Percentiles rank a stretch among this genome's conserved stretches.
Conservation (phyloP, 768 basidiomycete species). For the Mycena indigotica region DNA sequence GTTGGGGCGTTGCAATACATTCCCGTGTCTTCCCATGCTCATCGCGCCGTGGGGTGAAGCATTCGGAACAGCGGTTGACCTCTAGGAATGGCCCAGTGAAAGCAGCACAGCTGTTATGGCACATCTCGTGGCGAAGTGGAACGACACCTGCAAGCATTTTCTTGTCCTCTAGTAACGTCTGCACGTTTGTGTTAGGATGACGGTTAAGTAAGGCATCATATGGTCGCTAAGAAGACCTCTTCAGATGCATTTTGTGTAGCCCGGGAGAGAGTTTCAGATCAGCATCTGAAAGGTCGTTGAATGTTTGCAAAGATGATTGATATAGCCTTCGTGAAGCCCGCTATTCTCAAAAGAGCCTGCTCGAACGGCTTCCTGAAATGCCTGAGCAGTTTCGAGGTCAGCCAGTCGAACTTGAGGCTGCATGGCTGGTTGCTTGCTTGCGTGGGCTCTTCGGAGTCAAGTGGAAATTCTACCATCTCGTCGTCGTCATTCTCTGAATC, state of each 20-base stretch:
- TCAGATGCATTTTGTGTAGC: neutral
- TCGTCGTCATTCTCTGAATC: neutral
- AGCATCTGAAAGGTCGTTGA: neutral
- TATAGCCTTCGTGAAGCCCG: neutral
- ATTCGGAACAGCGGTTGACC: slow-evolving; percentile 25
- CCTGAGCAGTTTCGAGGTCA: neutral
- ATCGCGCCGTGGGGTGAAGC: slow-evolving; percentile 28
- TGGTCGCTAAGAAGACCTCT: neutral
- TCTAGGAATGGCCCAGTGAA: slow-evolving; percentile 26
- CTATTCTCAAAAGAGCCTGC: neutral
- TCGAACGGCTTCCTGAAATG: neutral
- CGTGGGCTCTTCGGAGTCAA: neutral
- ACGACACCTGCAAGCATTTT: slow-evolving; percentile 21
- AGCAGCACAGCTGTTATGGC: slow-evolving; percentile 26
- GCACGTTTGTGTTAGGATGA: slow-evolving; percentile 12
- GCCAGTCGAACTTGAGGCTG: neutral
- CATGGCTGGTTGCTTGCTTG: neutral
- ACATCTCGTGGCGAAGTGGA: slow-evolving; percentile 29
- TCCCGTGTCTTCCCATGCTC: neutral
- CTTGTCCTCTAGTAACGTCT: slow-evolving; percentile 12
- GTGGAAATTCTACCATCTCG: neutral
- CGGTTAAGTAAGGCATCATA: too few species aligned
- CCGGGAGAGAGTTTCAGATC: neutral
- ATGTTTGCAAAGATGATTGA: neutral
- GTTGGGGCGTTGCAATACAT: slow-evolving; percentile 36